phyloP scores from a whole-genome alignment of 2,329 filamentous ascomycete genomes.

The Trichoderma lentiforme region DNA sequence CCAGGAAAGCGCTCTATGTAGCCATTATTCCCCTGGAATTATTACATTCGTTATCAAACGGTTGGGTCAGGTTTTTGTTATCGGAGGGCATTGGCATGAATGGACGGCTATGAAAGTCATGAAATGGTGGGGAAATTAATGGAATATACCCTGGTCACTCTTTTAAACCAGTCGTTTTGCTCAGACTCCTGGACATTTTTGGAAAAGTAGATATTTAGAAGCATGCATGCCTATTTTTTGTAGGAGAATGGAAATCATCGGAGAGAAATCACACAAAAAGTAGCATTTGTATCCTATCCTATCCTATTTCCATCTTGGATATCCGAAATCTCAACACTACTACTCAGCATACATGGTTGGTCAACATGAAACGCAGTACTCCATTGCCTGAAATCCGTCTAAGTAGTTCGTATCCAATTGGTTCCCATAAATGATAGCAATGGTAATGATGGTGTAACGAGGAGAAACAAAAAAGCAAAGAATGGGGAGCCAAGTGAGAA shows the following conservation, averaged over 20 bases:
- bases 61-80: background rate
- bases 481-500: background rate
- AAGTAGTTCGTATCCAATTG: constrained; percentile 11
- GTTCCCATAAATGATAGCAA: background rate
- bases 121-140: background rate
- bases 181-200: background rate
- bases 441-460: background rate
- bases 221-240: no score
- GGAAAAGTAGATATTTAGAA: background rate
- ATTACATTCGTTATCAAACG: background rate
- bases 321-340: background rate
- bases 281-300: background rate
- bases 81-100: background rate
- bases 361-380: constrained; percentile 9
- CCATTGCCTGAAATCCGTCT: constrained; percentile 3
- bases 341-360: background rate
- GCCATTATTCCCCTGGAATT: background rate
- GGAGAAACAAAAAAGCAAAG: background rate
- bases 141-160: constrained; percentile 1
- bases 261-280: background rate
- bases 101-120: background rate
- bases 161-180: background rate
- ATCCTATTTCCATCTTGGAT: background rate
- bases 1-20: background rate
- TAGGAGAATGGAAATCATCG: no score